Base-by-base conservation (phyloP, 306 rosid genomes). In the Cercis canadensis region DNA sequence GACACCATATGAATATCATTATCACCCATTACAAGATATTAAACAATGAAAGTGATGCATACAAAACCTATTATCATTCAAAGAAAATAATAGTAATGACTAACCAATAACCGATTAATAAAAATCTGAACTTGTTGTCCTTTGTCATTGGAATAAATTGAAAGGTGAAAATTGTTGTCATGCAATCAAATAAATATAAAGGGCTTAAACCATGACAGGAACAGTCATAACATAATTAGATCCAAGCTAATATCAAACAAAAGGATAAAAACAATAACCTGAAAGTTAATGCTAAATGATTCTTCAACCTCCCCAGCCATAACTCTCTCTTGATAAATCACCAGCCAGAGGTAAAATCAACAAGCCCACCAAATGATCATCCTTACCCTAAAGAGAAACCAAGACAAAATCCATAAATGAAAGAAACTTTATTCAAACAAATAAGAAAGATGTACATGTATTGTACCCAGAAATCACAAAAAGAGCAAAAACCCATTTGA, bases 231-330 rank as follows among this genome's bases (percentile, higher is more conserved):
- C 39, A 54, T 4, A 19, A 51, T 41, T 12, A 71, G 86, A 78
- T 78, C 82, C 65, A 60, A 11, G 47, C 12, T 41, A 55, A 62
- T 57, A 59, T 63, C 51, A 39, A 17, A 55, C 52, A 74, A 15
- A 0, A 4, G 60, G 52, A 47, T 37, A 57, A 46, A 59, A 68
- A 16, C 10, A 78, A 62, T 57, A 64, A 88, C 95, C 97, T 79
- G 89, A 67, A 83, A 80, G 72, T 84, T 61, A 61, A 81, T 69
- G 79, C 70, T 73, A 67, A 81, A 75, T 14, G 95, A 74, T 32
- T 86, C 89, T 75, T 81, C 85, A 65, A 79, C 64, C 70, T 82
- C 90, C 75, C 85, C 92, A 65, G 87, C 94, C 97, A 90, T 90
- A 54, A 57, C 69, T 58, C 62, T 65, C 47, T 0, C 12, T 9